Evolutionary conservation across 2,329 filamentous ascomycete genomes (phyloP), one percentile per base, ranked within the genome.

Genomic region (Penicillium sp.): DNA sequence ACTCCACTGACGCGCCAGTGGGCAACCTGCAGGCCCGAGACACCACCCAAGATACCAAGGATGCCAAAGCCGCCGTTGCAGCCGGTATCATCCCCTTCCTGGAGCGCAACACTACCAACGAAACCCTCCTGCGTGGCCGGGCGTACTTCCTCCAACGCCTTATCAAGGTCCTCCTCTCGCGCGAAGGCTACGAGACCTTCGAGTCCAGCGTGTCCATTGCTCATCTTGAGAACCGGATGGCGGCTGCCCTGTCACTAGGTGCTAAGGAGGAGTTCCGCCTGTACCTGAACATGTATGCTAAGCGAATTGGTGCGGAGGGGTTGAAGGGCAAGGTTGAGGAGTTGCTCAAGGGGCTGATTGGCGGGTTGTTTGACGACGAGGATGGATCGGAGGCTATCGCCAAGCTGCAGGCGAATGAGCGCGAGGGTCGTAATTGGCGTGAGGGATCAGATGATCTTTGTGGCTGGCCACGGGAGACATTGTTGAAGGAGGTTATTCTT

Each of bases 241-340:
- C 95, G 2, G 96, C 92, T 4, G 91, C 95, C 0, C 79, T 96
- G 71, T 89, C 91, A 60, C 80, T 99, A 0, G 91, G 89, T 3
- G 89, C 95, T 0, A 89, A 87, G 67, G 93, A 98, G 59, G 95
- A 99, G 73, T 99, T 98, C 78, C 87, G 92, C 58, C 82, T 96
- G 1, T 98, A 98, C 70, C 80, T 99, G n/a, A 89, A 92, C 70
- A 98, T 98, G 92, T 99, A 99, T 70, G 94, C 93, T 3, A 98
- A 97, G 79, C 88, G 95, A 0, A 85, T 99, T 6, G 95, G 95
- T 1, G 92, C 92, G 0, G 96, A 99, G 75, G 92, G 92, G 0
- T 80, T 94, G 53, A 87, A 89, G 66, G 83, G 86, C 57, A 99
- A 99, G 78, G 92, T 97, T 2, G 94, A 98, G 73, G 96, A 99